phyloP scores from a whole-genome alignment of 106 monocot genomes.

The Alisma plantagoaquatica region DNA sequence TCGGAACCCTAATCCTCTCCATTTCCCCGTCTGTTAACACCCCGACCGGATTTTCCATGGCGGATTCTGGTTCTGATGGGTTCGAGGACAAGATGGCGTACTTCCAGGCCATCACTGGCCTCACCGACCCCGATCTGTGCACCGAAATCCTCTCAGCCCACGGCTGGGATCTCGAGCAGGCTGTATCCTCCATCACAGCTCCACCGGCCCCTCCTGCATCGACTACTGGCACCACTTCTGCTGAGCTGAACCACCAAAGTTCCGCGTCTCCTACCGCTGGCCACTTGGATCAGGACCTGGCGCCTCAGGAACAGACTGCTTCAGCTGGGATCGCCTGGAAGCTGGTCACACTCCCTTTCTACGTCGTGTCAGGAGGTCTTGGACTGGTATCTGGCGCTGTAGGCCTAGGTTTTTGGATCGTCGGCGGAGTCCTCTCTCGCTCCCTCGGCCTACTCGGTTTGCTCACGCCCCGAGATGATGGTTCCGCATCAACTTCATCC shows the following conservation, averaged over 20 bases:
- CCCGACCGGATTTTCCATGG: constrained; percentile 1
- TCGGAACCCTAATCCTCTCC: neutral
- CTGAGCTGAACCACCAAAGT: no score
- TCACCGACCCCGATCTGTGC: constrained; percentile 74
- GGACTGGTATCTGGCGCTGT: constrained; percentile 48
- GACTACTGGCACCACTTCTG: constrained; percentile 1
- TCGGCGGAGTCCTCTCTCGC: constrained; percentile 57
- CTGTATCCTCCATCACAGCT: constrained; percentile 72
- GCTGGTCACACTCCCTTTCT: constrained; percentile 82
- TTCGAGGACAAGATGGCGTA: constrained; percentile 60
- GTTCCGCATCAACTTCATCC: constrained; percentile 2
- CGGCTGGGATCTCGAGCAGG: constrained; percentile 85
- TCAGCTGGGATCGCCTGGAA: constrained; percentile 68
- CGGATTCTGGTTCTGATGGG: constrained; percentile 9
- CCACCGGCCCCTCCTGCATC: neutral
- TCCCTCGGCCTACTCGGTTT: constrained; percentile 55
- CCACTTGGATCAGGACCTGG: neutral
- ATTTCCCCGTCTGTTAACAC: neutral
- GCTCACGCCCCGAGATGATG: constrained; percentile 12
- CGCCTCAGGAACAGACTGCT: neutral
- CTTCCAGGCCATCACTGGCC: constrained; percentile 88
- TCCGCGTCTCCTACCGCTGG: neutral
- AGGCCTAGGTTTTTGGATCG: constrained; percentile 61
- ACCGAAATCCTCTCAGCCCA: constrained; percentile 87
- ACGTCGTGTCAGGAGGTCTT: constrained; percentile 60